Percentiles rank a stretch among this genome's conserved stretches.
Evolutionary conservation across 345 rosid species (phyloP).

Genomic region (Acer negundo): DNA sequence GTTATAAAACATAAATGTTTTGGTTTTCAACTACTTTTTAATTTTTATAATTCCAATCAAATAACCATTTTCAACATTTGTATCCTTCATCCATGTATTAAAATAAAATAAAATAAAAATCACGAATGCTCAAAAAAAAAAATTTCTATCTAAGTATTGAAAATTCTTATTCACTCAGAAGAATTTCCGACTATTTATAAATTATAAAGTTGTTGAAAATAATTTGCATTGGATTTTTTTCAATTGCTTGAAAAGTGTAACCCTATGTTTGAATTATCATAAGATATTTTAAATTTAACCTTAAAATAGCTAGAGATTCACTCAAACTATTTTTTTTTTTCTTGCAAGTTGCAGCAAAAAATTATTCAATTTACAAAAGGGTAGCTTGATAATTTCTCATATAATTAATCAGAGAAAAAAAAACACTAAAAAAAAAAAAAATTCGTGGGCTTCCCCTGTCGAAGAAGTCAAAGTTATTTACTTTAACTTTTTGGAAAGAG

Average conservation of each 20-base stretch:
- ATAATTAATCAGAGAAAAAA: not conserved
- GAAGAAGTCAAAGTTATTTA: slow-evolving; percentile 17
- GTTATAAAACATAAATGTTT: no score
- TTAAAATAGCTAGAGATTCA: not conserved
- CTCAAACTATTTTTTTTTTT: not conserved
- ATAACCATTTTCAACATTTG: no score
- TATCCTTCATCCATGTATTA: no score
- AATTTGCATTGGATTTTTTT: no score
- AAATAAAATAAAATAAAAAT: no score
- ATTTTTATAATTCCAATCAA: no score
- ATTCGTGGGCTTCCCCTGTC: not conserved
- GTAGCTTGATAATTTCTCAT: not conserved
- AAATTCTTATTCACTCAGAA: no score
- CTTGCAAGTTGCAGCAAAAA: not conserved
- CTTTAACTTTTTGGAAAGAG: slow-evolving; percentile 12
- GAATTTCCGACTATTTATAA: not conserved
- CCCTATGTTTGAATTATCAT: not conserved
- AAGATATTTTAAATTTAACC: not conserved
- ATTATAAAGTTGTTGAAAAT: not conserved
- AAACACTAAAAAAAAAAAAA: not conserved
- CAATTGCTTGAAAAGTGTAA: not conserved
- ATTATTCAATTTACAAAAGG: not conserved
- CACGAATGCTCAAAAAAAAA: not conserved
- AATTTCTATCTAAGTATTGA: no score
- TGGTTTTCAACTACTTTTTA: no score